Conservation (phyloP, 2,329 filamentous ascomycete species). For the Sporothrix schenckii region DNA sequence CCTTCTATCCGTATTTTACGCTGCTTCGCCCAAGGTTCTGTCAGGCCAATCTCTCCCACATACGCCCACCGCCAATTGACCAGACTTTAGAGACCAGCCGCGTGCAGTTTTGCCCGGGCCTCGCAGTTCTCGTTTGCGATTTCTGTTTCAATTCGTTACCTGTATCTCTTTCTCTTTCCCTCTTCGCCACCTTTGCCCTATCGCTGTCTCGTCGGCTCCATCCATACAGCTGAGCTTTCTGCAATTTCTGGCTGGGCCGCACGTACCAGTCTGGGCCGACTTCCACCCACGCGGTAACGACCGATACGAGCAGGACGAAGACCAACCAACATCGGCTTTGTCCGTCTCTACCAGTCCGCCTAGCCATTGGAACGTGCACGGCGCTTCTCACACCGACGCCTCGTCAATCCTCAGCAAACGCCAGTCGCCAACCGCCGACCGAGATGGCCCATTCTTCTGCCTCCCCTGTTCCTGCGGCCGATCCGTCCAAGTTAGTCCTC, state of each 20-base stretch:
- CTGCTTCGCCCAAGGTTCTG: neutral
- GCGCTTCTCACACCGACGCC: too few relatives aligned
- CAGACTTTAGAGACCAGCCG: neutral
- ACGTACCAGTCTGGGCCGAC: neutral
- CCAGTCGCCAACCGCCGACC: slow-evolving; percentile 19
- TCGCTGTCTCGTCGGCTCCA: neutral
- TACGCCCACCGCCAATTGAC: neutral
- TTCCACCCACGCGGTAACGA: neutral
- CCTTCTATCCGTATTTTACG: too few relatives aligned
- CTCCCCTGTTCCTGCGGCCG: slow-evolving; percentile 25
- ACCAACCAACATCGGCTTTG: neutral
- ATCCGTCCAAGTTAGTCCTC: slow-evolving; percentile 31
- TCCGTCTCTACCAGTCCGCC: neutral
- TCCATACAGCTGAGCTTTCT: neutral
- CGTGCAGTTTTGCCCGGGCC: neutral
- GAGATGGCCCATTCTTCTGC: slow-evolving; percentile 29
- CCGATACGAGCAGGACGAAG: neutral
- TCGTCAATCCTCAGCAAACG: neutral
- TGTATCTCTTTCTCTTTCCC: neutral
- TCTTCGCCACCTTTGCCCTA: neutral
- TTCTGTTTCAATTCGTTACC: too few relatives aligned
- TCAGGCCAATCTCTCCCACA: neutral
- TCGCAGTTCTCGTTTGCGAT: neutral
- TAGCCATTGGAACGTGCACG: slow-evolving; percentile 2
- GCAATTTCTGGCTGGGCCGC: neutral